Evolutionary conservation across 768 basidiomycete genomes (phyloP).

Genomic region (Pulveroboletus sp.): DNA sequence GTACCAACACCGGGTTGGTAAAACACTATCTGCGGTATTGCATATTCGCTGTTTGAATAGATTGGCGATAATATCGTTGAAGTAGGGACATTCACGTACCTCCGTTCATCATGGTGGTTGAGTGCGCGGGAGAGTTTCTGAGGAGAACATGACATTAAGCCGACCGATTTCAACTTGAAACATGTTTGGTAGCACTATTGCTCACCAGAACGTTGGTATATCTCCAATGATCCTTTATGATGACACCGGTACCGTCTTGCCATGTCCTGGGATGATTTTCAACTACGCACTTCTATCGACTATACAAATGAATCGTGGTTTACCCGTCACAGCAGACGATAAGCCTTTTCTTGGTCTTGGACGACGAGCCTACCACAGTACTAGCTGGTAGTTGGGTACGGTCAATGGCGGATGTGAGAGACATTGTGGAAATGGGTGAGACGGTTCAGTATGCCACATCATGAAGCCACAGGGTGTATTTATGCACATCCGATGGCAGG

Average conservation of each 20-base stretch:
- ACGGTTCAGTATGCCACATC: not conserved
- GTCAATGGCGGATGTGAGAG: slow-evolving; percentile 1
- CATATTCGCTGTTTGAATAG: slow-evolving; percentile 26
- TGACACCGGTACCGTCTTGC: slow-evolving; percentile 60
- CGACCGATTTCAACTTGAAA: not conserved
- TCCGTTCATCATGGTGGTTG: slow-evolving; percentile 45
- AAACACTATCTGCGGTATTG: slow-evolving; percentile 59
- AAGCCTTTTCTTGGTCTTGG: slow-evolving; percentile 50
- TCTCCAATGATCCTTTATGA: slow-evolving; percentile 38
- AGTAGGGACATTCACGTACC: slow-evolving; percentile 14
- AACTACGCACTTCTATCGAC: too few relatives aligned
- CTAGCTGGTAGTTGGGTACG: not conserved
- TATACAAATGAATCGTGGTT: too few relatives aligned
- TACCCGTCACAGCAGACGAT: slow-evolving; percentile 76
- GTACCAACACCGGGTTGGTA: slow-evolving; percentile 63
- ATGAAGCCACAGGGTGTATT: slow-evolving; percentile 13
- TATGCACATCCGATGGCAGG: slow-evolving; percentile 13
- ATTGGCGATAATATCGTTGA: not conserved
- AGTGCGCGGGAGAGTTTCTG: slow-evolving; percentile 55
- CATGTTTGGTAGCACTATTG: not conserved
- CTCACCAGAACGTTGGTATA: slow-evolving; percentile 58
- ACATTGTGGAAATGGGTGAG: slow-evolving; percentile 11
- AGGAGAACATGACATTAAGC: not conserved
- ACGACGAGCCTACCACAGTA: not conserved
- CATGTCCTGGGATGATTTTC: slow-evolving; percentile 48